Percentiles rank a stretch among this genome's conserved stretches.
These are phyloP conservation scores for Aurantiochytrium sp. DNA, from an alignment of 108 stramenopile genomes.

Conservation along the genomic window DNA sequence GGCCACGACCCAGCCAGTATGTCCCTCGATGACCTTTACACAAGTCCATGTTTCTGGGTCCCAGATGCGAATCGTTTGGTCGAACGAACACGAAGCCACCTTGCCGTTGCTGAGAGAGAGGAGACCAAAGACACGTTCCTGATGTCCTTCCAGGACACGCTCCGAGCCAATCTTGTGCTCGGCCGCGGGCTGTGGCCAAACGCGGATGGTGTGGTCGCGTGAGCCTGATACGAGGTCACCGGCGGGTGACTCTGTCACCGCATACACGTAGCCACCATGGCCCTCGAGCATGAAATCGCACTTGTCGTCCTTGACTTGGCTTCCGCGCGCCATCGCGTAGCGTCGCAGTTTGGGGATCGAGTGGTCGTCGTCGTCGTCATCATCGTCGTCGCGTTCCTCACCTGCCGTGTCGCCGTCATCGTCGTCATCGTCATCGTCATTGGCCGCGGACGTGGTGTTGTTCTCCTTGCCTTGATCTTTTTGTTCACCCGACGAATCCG, in stretches of 20 bases:
- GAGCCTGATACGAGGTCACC: background rate
- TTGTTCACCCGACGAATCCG: too few relatives aligned
- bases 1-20: conserved; percentile 2
- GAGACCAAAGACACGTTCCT: background rate
- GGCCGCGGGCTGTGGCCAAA: background rate
- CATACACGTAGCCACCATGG: background rate
- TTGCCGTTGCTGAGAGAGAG: background rate
- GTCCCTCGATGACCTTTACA: background rate
- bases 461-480: too few relatives aligned
- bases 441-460: background rate
- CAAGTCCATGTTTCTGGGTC: background rate
- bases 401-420: background rate
- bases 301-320: background rate
- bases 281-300: background rate
- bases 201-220: background rate
- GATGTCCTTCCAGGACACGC: background rate
- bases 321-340: background rate
- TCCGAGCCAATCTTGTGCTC: background rate
- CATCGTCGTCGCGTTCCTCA: background rate
- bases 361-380: background rate
- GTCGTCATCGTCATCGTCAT: conserved; percentile 5
- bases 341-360: background rate
- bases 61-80: background rate
- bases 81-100: background rate
- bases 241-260: background rate